Evolutionary conservation across 1,284 basidiomycete genomes (phyloP).

Genomic region (Taiwanofungus camphoratus): DNA sequence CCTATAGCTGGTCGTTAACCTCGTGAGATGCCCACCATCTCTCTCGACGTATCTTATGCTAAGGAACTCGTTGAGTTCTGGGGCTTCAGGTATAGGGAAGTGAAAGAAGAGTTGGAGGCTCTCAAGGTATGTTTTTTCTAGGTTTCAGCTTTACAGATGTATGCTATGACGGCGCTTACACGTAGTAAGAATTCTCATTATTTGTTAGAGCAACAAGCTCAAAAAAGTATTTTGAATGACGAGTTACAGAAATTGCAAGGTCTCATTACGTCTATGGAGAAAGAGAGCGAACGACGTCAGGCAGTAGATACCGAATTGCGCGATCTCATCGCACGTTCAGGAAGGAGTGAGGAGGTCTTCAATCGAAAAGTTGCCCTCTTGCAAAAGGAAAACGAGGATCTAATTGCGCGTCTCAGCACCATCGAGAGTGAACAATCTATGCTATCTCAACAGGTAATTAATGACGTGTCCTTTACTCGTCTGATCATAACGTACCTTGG

Average conservation of each 20-base stretch:
- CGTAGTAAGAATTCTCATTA: too few relatives aligned
- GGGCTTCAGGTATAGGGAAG: neutral
- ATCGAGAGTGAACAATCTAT: neutral
- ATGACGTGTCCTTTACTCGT: neutral
- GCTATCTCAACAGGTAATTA: neutral
- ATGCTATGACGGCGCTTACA: neutral
- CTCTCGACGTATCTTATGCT: neutral
- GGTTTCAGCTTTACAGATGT: neutral
- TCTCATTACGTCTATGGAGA: neutral
- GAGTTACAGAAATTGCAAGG: neutral
- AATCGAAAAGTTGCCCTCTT: neutral
- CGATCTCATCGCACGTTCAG: neutral
- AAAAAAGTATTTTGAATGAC: neutral
- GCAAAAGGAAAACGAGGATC: neutral
- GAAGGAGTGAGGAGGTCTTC: slow-evolving; percentile 1
- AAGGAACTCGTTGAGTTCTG: slow-evolving; percentile 5
- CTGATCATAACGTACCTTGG: neutral
- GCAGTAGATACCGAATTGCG: slow-evolving; percentile 3
- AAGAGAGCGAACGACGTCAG: slow-evolving; percentile 1
- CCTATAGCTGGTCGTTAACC: too few relatives aligned
- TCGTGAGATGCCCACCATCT: neutral
- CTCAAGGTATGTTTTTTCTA: neutral
- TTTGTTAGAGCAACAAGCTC: neutral
- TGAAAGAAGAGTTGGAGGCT: neutral
- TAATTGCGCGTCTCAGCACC: neutral